phyloP scores from a whole-genome alignment of 2,329 filamentous ascomycete genomes.

The Nakataea oryzae region DNA sequence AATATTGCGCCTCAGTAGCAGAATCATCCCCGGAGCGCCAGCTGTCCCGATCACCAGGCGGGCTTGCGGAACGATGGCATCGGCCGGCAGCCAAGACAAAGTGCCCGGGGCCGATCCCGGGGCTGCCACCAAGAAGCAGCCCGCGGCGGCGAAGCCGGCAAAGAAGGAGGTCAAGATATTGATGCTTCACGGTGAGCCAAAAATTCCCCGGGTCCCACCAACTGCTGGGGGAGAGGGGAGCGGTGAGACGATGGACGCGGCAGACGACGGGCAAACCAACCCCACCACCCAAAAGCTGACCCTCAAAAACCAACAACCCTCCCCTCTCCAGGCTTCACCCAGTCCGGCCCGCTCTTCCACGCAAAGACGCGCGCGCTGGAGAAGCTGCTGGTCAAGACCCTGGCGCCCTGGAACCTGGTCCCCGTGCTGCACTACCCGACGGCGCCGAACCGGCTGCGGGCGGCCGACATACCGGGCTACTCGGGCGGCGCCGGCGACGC shows the following conservation, averaged over 20 bases:
- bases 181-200: slow-evolving; percentile 60
- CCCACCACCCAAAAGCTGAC: neutral
- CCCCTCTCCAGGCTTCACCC: slow-evolving; percentile 72
- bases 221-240: too few species aligned
- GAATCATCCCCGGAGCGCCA: neutral
- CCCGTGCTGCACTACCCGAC: slow-evolving; percentile 58
- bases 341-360: slow-evolving; percentile 77
- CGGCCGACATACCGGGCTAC: slow-evolving; percentile 62
- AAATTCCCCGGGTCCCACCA: neutral
- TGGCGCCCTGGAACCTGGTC: slow-evolving; percentile 46
- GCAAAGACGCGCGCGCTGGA: slow-evolving; percentile 81
- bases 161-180: slow-evolving; percentile 55
- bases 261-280: neutral
- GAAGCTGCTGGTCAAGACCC: slow-evolving; percentile 67
- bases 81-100: neutral
- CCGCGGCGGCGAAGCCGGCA: slow-evolving; percentile 2
- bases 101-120: neutral
- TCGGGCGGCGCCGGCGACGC: slow-evolving; percentile 10
- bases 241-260: neutral
- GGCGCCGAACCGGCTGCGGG: slow-evolving; percentile 51
- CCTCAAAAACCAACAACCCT: neutral
- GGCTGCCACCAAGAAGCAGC: neutral
- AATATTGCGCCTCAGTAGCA: neutral
- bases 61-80: neutral
- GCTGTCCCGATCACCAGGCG: neutral